Conservation (phyloP, 2,329 filamentous ascomycete species). For the Cladosporium sphaerospermum region DNA sequence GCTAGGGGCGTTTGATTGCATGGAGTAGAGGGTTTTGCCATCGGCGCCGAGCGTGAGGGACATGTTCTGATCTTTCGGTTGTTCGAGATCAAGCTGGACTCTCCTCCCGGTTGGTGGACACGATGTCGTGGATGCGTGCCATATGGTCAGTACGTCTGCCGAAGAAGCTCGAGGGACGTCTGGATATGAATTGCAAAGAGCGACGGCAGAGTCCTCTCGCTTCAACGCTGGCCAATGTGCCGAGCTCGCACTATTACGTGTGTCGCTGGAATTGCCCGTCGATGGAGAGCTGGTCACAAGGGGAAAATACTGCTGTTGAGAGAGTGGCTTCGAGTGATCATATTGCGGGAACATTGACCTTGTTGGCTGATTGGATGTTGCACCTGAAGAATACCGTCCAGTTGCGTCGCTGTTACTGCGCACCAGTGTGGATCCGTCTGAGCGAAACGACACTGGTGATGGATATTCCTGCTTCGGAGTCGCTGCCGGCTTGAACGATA, state of each 20-base stretch:
- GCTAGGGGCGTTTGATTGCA: slow-evolving; percentile 15
- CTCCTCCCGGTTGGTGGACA: slow-evolving; percentile 22
- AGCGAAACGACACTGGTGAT: slow-evolving; percentile 9
- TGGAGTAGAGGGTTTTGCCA: slow-evolving; percentile 22
- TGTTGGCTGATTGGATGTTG: slow-evolving; percentile 37
- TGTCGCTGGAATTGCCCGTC: slow-evolving; percentile 45
- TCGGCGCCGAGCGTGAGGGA: slow-evolving; percentile 4
- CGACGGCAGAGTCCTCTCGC: slow-evolving; percentile 22
- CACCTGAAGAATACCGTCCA: not conserved
- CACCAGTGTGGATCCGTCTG: slow-evolving; percentile 3
- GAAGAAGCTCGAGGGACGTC: slow-evolving; percentile 24
- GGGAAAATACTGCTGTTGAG: slow-evolving; percentile 65
- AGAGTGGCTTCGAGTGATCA: slow-evolving; percentile 59
- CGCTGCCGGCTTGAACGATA: slow-evolving; percentile 16
- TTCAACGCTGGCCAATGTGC: not conserved
- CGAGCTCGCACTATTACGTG: not conserved
- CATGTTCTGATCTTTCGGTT: slow-evolving; percentile 12
- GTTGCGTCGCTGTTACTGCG: slow-evolving; percentile 11
- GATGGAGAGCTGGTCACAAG: slow-evolving; percentile 52
- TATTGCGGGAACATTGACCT: slow-evolving; percentile 73
- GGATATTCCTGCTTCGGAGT: slow-evolving; percentile 15
- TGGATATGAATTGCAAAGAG: slow-evolving; percentile 25
- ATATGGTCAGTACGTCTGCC: slow-evolving; percentile 23
- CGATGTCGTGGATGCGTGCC: slow-evolving; percentile 21
- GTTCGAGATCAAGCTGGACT: slow-evolving; percentile 23